These are phyloP conservation scores for Lolium multiflorum DNA, from an alignment of 176 grass and related monocot genomes.

Conservation along the genomic window DNA sequence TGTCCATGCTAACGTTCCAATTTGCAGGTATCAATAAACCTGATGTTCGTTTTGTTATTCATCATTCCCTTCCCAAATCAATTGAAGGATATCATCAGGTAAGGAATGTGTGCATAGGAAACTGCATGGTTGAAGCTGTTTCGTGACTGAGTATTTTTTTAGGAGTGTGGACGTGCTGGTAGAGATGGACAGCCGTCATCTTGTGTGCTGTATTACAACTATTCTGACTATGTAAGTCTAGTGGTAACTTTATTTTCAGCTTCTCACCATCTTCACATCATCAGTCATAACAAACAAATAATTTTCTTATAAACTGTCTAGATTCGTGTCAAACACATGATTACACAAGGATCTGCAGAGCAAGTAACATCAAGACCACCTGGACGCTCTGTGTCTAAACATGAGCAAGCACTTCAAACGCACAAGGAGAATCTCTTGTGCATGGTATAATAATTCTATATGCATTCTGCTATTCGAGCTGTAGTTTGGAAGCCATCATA, in stretches of 20 bases:
- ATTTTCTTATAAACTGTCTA: slow-evolving; percentile 45
- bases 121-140: neutral
- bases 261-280: slow-evolving; percentile 35
- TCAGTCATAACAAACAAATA: slow-evolving; percentile 28
- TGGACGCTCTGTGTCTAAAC: slow-evolving; percentile 36
- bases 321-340: slow-evolving; percentile 86
- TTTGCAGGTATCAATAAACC: slow-evolving; percentile 96
- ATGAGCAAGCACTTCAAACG: slow-evolving; percentile 59
- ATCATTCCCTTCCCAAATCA: slow-evolving; percentile 97
- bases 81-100: slow-evolving; percentile 99
- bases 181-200: slow-evolving; percentile 83
- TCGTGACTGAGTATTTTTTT: slow-evolving; percentile 24
- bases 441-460: slow-evolving; percentile 72
- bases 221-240: slow-evolving; percentile 95
- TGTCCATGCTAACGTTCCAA: slow-evolving; percentile 41
- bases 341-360: slow-evolving; percentile 82
- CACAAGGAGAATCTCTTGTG: slow-evolving; percentile 88
- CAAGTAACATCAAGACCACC: slow-evolving; percentile 47
- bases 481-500: slow-evolving; percentile 38
- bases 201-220: slow-evolving; percentile 85
- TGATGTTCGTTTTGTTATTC: slow-evolving; percentile 99
- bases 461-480: slow-evolving; percentile 3
- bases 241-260: slow-evolving; percentile 8
- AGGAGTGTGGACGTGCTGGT: slow-evolving; percentile 95
- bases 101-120: slow-evolving; percentile 6